These are phyloP conservation scores for Polygonum aviculare DNA, from an alignment of 148 eudicot genomes.

Conservation along the genomic window DNA sequence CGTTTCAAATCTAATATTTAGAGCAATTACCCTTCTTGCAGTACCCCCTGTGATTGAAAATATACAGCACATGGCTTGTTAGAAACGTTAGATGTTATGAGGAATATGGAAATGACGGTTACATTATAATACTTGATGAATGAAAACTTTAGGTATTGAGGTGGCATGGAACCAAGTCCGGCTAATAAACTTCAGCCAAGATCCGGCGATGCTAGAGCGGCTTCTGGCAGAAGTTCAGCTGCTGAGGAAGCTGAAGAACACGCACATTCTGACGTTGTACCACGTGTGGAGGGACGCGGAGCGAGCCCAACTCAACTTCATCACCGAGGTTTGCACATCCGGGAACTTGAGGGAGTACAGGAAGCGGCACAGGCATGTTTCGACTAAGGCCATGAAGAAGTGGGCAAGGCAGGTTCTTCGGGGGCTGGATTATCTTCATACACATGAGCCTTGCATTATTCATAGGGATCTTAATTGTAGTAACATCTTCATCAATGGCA, in stretches of 20 bases:
- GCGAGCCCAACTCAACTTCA: slow-evolving; percentile 48
- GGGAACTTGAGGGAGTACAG: slow-evolving; percentile 81
- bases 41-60: too few relatives aligned
- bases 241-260: slow-evolving; percentile 46
- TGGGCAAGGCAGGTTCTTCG: slow-evolving; percentile 74
- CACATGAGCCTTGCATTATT: slow-evolving; percentile 75
- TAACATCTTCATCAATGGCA: slow-evolving; percentile 82
- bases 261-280: slow-evolving; percentile 44
- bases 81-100: too few relatives aligned
- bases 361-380: slow-evolving; percentile 63
- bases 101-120: too few relatives aligned
- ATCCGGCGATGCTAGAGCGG: slow-evolving; percentile 35
- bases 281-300: slow-evolving; percentile 59
- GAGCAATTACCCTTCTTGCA: too few relatives aligned
- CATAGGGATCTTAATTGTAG: slow-evolving; percentile 88
- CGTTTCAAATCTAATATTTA: too few relatives aligned
- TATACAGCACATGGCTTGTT: too few relatives aligned
- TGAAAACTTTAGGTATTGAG: slow-evolving; percentile 33
- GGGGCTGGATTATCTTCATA: slow-evolving; percentile 76
- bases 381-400: slow-evolving; percentile 67
- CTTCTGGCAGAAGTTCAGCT: slow-evolving; percentile 52
- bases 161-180: slow-evolving; percentile 89
- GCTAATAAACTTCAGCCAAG: slow-evolving; percentile 48
- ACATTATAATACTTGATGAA: too few relatives aligned
- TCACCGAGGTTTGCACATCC: slow-evolving; percentile 75